A percentile compares a stretch with the other conserved stretches of the same genome.
These are phyloP conservation scores for Cubamyces lactineus DNA, from an alignment of 768 basidiomycete genomes.

Conservation along the genomic window DNA sequence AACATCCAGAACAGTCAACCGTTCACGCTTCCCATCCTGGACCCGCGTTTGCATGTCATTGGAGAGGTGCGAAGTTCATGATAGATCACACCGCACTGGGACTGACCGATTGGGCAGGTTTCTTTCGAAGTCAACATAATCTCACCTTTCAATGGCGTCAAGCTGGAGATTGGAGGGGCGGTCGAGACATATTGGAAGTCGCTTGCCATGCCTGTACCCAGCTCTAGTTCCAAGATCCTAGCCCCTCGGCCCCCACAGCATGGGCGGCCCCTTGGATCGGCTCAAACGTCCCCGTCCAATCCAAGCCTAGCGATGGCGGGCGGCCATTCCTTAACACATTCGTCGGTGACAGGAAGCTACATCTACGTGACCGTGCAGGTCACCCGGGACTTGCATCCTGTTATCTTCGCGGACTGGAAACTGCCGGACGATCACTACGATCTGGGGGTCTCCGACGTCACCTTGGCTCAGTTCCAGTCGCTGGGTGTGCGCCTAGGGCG, in stretches of 20 bases:
- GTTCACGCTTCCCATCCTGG: constrained; percentile 79
- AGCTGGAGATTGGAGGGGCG: constrained; percentile 91
- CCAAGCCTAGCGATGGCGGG: constrained; percentile 51
- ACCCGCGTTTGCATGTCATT: constrained; percentile 90
- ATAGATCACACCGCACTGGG: neutral
- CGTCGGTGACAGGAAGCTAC: constrained; percentile 90
- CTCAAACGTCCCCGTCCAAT: constrained; percentile 65
- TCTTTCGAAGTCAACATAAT: constrained; percentile 87
- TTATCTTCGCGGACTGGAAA: constrained; percentile 75
- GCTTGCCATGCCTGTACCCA: constrained; percentile 50
- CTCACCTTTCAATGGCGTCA: constrained; percentile 88
- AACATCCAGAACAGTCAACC: constrained; percentile 56
- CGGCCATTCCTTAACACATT: constrained; percentile 72
- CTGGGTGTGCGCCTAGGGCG: constrained; percentile 60
- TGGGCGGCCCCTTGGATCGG: constrained; percentile 35
- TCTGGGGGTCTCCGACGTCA: constrained; percentile 83
- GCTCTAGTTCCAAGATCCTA: constrained; percentile 27
- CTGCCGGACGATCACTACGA: constrained; percentile 76
- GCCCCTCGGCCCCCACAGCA: constrained; percentile 32
- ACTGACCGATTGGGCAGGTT: constrained; percentile 52
- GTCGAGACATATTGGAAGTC: constrained; percentile 99
- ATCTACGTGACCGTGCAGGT: constrained; percentile 87
- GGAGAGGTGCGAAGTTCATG: constrained; percentile 69
- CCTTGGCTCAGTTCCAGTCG: constrained; percentile 74
- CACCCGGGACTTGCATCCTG: constrained; percentile 89